phyloP scores from a whole-genome alignment of 129 eudicot species.

The Chrysanthemum lavandulifolium region DNA sequence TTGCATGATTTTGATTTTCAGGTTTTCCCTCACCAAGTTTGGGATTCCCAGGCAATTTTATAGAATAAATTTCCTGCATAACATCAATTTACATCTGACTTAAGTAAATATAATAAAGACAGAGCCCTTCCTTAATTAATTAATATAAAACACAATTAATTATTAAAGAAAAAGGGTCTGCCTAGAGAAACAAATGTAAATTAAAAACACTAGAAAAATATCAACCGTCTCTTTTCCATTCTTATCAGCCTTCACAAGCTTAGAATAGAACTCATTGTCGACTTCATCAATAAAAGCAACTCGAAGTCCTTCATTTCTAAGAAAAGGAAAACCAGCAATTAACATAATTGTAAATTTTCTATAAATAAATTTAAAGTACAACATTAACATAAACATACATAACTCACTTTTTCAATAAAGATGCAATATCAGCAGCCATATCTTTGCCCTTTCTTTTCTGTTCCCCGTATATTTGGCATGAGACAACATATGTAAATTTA shows the following conservation, averaged over 20 bases:
- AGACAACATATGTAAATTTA: slow-evolving; percentile 88
- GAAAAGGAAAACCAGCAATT: slow-evolving; percentile 1
- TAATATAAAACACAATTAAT: no score
- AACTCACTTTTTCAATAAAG: slow-evolving; percentile 75
- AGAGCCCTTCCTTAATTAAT: no score
- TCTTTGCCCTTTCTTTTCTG: slow-evolving; percentile 31
- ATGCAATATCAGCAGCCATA: slow-evolving; percentile 85
- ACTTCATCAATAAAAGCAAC: no score
- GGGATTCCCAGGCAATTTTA: slow-evolving; percentile 91
- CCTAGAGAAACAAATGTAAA: not conserved
- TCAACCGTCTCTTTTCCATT: slow-evolving; percentile 86
- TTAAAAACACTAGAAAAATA: not conserved
- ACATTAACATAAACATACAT: not conserved
- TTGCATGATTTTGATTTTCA: slow-evolving; percentile 97
- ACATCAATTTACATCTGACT: not conserved
- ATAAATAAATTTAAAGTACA: not conserved
- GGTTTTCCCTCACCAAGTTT: slow-evolving; percentile 98
- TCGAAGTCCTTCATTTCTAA: slow-evolving; percentile 95
- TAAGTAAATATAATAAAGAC: slow-evolving; percentile 7
- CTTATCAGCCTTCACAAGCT: slow-evolving; percentile 92
- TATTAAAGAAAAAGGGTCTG: no score
- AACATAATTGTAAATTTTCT: not conserved
- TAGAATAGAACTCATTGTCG: slow-evolving; percentile 78
- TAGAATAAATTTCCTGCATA: slow-evolving; percentile 87
- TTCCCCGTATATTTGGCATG: slow-evolving; percentile 93